Evolutionary conservation across 805 yeast genomes (phyloP), one percentile per base, ranked within the genome.

Genomic region (Ogataea allantospora): DNA sequence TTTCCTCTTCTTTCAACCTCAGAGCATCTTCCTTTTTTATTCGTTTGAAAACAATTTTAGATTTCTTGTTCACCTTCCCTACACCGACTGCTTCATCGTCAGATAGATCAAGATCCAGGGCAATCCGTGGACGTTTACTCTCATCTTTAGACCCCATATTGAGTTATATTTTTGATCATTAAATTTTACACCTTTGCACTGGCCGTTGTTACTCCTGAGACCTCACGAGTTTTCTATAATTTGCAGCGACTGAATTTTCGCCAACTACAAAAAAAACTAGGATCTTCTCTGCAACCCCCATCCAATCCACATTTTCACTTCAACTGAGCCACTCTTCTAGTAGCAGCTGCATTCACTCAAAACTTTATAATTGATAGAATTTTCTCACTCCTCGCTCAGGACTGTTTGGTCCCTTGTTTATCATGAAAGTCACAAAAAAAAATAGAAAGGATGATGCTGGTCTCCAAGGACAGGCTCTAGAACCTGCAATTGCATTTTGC

Each of bases 1-100:
- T 12, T 25, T 42, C 47, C n/a, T 36, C 38, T 7, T 43, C 38
- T 21, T 53, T 50, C 32, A 51, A 38, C 17, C 47, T 35, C 26
- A 26, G n/a, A 5, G 55, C 55, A 14, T 34, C 44, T 16, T 43
- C 52, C 27, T 47, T 52, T 9, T 31, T 33, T 5, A 52, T 48
- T 19, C 38, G 41, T 27, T 53, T 53, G 32, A 53, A 53, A 15
- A 29, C 21, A 20, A 33, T 17, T 27, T 38, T 44, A 0, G 27
- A 14, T 19, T 26, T 20, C 21, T 33, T 27, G 13, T 12, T 2
- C 23, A 9, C 11, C 23, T 7, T 21, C 9, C 4, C 5, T 27
- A 13, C 13, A 17, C 15, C 22, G 7, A n/a, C 32, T 7, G 32
- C 45, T 12, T 30, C 42, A 9, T 39, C 46, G 10, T 44, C 43